Percentiles rank a stretch among this genome's conserved stretches.
Conservation (phyloP, 495 filamentous ascomycete species). For the Cercophora sp. region DNA sequence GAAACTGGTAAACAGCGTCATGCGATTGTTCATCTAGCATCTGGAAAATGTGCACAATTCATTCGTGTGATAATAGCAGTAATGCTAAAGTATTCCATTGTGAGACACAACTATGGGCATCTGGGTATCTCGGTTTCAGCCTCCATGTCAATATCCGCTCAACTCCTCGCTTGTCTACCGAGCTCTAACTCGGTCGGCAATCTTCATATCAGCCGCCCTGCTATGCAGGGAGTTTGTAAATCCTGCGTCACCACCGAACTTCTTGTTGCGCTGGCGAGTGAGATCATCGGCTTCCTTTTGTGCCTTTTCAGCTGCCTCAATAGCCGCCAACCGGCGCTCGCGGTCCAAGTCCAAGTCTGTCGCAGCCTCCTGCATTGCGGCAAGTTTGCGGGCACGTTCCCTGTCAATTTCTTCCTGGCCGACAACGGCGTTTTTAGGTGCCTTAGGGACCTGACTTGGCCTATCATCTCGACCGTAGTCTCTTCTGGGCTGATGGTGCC, state of each 20-base stretch:
- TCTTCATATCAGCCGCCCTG: conserved; percentile 53
- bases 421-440: neutral
- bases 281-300: conserved; percentile 62
- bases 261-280: conserved; percentile 51
- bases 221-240: conserved; percentile 58
- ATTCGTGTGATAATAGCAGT: too few species aligned
- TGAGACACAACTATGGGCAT: too few species aligned
- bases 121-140: too few species aligned
- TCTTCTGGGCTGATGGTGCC: conserved; percentile 20
- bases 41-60: too few species aligned
- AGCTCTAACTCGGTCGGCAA: conserved; percentile 34
- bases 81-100: too few species aligned
- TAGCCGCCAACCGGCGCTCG: conserved; percentile 62
- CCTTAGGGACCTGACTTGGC: conserved; percentile 5
- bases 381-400: conserved; percentile 65
- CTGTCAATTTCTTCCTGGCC: conserved; percentile 28
- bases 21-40: too few species aligned
- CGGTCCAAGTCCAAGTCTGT: conserved; percentile 71
- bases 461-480: conserved; percentile 24
- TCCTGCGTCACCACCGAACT: conserved; percentile 58
- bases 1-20: too few species aligned
- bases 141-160: too few species aligned
- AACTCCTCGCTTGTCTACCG: conserved; percentile 14
- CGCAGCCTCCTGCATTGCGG: conserved; percentile 87
- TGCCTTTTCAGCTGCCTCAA: conserved; percentile 60